These are phyloP conservation scores for Linnemannia exigua DNA, from an alignment of 192 early-diverging fungal species.

Conservation along the genomic window DNA sequence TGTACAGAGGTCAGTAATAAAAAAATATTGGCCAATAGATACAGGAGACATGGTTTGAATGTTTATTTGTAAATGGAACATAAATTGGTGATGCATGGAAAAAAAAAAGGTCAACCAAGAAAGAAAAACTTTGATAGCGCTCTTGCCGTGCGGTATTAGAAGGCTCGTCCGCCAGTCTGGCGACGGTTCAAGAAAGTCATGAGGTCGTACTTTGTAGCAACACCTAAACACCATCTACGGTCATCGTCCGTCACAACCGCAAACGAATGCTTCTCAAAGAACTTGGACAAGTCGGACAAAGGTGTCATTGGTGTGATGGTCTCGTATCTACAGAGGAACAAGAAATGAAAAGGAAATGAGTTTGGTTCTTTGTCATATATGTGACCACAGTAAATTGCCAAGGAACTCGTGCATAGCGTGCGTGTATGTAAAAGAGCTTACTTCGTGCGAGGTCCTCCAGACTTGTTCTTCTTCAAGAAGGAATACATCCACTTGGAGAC, in stretches of 20 bases:
- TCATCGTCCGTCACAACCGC: conserved; percentile 86
- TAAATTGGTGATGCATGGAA: too few relatives aligned
- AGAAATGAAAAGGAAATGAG: not conserved
- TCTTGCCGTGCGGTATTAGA: conserved; percentile 6
- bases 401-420: too few relatives aligned
- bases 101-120: too few relatives aligned
- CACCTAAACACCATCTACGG: conserved; percentile 85
- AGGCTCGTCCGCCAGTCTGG: conserved; percentile 40
- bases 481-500: conserved; percentile 77
- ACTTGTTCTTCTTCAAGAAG: conserved; percentile 60
- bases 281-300: conserved; percentile 80
- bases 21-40: not conserved
- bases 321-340: conserved; percentile 65
- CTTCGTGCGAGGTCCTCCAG: conserved; percentile 25
- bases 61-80: too few relatives aligned
- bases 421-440: not conserved
- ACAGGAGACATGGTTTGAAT: too few relatives aligned
- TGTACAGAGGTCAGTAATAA: not conserved
- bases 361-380: too few relatives aligned
- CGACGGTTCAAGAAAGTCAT: conserved; percentile 79
- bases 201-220: conserved; percentile 84
- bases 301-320: conserved; percentile 86
- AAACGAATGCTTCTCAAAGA: conserved; percentile 88
- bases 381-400: too few relatives aligned
- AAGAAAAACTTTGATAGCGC: not conserved